Percentiles rank a stretch among this genome's conserved stretches.
These are phyloP conservation scores for Hyparrhenia diplandra DNA, from an alignment of 176 grass and related monocot genomes.

Conservation along the genomic window DNA sequence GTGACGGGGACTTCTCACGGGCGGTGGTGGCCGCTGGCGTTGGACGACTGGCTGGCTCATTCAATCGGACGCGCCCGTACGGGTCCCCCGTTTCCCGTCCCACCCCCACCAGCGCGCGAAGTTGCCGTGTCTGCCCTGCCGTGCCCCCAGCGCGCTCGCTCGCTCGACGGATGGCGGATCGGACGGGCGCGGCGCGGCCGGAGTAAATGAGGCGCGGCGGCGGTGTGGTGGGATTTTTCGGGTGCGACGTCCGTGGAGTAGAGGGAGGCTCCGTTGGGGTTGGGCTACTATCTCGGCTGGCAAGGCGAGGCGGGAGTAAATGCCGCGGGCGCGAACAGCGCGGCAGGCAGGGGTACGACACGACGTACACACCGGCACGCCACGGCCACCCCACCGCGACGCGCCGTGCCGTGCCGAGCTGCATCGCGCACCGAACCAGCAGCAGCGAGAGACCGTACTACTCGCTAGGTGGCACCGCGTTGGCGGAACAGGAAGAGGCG, in stretches of 20 bases:
- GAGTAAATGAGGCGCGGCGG: slow-evolving; percentile 4
- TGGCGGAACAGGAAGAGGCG: not conserved
- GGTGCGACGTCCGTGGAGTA: slow-evolving; percentile 21
- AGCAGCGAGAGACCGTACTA: not conserved
- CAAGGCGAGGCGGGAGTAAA: not conserved
- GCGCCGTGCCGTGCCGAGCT: not conserved
- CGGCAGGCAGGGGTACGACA: not conserved
- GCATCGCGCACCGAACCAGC: not conserved
- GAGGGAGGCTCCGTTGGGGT: too few species aligned
- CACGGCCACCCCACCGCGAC: not conserved
- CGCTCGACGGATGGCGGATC: not conserved
- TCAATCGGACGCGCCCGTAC: not conserved
- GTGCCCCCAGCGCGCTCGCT: too few species aligned
- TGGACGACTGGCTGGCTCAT: not conserved
- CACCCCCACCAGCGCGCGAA: not conserved
- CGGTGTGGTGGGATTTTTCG: not conserved
- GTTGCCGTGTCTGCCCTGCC: not conserved
- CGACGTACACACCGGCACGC: slow-evolving; percentile 8
- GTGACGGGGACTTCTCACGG: slow-evolving; percentile 48
- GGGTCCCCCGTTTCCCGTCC: not conserved
- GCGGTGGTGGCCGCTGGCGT: not conserved
- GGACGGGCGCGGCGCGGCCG: not conserved
- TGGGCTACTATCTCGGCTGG: not conserved
- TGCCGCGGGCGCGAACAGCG: not conserved
- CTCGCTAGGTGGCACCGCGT: not conserved